These are phyloP conservation scores for Hylodesmum podocarpum DNA, from an alignment of 306 rosid species.

Conservation along the genomic window DNA sequence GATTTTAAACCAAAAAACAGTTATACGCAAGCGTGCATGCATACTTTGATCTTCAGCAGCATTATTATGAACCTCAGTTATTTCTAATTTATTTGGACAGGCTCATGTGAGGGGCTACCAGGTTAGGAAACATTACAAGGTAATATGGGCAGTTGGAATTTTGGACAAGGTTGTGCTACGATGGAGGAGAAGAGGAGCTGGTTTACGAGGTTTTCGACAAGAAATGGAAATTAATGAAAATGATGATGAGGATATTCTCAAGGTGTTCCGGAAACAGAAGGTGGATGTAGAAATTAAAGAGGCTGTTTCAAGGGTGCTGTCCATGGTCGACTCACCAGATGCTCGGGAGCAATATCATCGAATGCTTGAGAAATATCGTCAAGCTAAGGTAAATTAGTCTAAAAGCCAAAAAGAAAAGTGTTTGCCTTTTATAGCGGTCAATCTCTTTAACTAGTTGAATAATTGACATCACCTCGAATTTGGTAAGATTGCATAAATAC, in stretches of 20 bases:
- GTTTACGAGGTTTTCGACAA: slow-evolving; percentile 82
- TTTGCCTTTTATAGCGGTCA: background rate
- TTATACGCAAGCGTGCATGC: background rate
- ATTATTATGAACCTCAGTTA: slow-evolving; percentile 6
- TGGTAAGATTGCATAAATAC: too few relatives aligned
- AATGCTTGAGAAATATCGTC: slow-evolving; percentile 69
- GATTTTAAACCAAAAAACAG: background rate
- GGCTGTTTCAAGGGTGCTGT: slow-evolving; percentile 83
- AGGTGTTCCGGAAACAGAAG: slow-evolving; percentile 81
- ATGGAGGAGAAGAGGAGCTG: slow-evolving; percentile 90
- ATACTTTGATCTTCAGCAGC: background rate
- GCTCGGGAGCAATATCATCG: slow-evolving; percentile 94
- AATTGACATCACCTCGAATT: too few relatives aligned
- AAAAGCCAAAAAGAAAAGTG: background rate
- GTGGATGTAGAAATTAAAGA: slow-evolving; percentile 70
- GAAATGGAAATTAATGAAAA: slow-evolving; percentile 52
- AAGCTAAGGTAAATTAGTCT: slow-evolving; percentile 69
- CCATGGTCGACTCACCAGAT: slow-evolving; percentile 78
- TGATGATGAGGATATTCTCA: slow-evolving; percentile 89
- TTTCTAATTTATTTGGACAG: slow-evolving; percentile 49
- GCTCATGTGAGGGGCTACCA: slow-evolving; percentile 97
- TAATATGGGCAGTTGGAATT: slow-evolving; percentile 95
- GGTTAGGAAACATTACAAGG: slow-evolving; percentile 81
- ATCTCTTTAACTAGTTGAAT: slow-evolving; percentile 1
- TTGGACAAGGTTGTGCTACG: slow-evolving; percentile 89